Evolutionary conservation across 495 filamentous ascomycete genomes (phyloP).

Genomic region (Evansstolkia leycettana): DNA sequence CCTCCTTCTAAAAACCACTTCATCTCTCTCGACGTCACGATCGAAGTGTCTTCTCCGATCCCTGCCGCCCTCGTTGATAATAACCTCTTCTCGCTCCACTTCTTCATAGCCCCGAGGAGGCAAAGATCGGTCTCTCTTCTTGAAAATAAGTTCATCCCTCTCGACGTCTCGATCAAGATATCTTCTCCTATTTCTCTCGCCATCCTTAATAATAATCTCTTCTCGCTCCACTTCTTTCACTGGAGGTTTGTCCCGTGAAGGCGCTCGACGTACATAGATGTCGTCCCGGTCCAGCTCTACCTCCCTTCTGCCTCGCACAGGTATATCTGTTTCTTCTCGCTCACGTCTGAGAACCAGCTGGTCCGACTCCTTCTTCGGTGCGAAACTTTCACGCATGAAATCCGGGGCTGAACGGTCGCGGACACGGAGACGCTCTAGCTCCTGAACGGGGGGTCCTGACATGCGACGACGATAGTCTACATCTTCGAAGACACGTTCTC

Average conservation of each 20-base stretch:
- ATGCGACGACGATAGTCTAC: slow-evolving; percentile 13
- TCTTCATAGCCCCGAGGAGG: slow-evolving; percentile 2
- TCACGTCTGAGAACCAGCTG: slow-evolving; percentile 10
- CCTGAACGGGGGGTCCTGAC: slow-evolving; percentile 15
- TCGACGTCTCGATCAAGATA: slow-evolving; percentile 17
- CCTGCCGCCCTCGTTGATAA: neutral
- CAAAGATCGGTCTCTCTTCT: slow-evolving; percentile 9
- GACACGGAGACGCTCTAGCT: slow-evolving; percentile 20
- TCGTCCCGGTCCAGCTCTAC: slow-evolving; percentile 19
- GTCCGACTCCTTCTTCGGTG: slow-evolving; percentile 10
- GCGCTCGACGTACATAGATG: slow-evolving; percentile 10
- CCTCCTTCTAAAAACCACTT: neutral
- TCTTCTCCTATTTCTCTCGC: slow-evolving; percentile 9
- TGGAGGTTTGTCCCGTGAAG: slow-evolving; percentile 1
- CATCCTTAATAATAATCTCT: slow-evolving; percentile 9
- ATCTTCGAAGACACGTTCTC: slow-evolving; percentile 13
- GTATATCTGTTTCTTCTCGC: slow-evolving; percentile 13
- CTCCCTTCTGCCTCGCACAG: slow-evolving; percentile 7
- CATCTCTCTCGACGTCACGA: slow-evolving; percentile 1
- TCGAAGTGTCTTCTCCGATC: slow-evolving; percentile 1
- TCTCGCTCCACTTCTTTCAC: slow-evolving; percentile 17
- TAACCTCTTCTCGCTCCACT: slow-evolving; percentile 4
- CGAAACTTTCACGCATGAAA: slow-evolving; percentile 12
- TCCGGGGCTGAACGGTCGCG: slow-evolving; percentile 18
- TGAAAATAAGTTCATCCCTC: slow-evolving; percentile 3